phyloP scores from a whole-genome alignment of 2,329 filamentous ascomycete genomes.

The Cercospora citrullina region DNA sequence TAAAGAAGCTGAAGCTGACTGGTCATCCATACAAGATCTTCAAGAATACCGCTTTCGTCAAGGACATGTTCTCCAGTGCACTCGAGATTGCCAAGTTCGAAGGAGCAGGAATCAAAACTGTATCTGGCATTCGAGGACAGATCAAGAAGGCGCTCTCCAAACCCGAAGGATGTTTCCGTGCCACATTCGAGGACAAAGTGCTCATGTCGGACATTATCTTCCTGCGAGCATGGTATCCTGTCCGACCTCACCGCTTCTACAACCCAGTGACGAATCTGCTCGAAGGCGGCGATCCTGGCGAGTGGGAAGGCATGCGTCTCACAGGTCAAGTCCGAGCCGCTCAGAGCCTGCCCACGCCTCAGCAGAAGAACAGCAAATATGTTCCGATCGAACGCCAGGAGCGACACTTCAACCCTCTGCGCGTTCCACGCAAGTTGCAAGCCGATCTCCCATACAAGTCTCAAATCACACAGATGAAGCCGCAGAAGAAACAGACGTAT shows the following conservation, averaged over 20 bases:
- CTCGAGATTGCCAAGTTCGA: conserved; percentile 98
- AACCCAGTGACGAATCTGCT: conserved; percentile 93
- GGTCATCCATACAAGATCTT: conserved; percentile 95
- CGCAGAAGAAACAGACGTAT: conserved; percentile 80
- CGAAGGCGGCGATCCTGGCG: conserved; percentile 51
- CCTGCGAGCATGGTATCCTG: conserved; percentile 92
- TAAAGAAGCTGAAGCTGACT: conserved; percentile 98
- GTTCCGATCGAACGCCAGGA: conserved; percentile 57
- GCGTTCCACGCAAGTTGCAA: conserved; percentile 76
- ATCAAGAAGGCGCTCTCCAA: conserved; percentile 94
- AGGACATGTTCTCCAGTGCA: conserved; percentile 92
- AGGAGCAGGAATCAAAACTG: conserved; percentile 91
- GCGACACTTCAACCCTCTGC: conserved; percentile 60
- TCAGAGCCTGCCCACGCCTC: conserved; percentile 71
- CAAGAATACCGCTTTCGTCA: conserved; percentile 98
- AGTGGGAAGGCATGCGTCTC: conserved; percentile 88
- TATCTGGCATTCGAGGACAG: conserved; percentile 91
- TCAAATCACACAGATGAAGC: conserved; percentile 79
- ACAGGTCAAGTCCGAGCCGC: conserved; percentile 87
- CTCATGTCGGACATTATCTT: conserved; percentile 96
- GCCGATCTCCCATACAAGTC: conserved; percentile 88
- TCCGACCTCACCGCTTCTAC: conserved; percentile 94
- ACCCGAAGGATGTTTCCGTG: conserved; percentile 92
- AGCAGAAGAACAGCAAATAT: conserved; percentile 83
- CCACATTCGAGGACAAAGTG: conserved; percentile 98